Evolutionary conservation across 2,329 filamentous ascomycete genomes (phyloP).

Genomic region (Aspergillus clavatus): DNA sequence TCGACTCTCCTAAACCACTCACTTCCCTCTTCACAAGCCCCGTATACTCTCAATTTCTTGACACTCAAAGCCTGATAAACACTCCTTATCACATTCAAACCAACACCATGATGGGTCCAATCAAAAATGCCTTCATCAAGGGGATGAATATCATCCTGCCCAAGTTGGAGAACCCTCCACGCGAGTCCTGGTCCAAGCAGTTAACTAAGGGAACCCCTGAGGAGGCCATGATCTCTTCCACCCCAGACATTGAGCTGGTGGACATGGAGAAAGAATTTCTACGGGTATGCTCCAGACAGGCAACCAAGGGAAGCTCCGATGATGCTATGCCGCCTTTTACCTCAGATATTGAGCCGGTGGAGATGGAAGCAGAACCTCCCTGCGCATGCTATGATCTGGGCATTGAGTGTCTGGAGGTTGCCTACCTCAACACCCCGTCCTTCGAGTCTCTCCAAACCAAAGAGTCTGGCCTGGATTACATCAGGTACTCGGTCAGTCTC

Average conservation of each 20-base stretch:
- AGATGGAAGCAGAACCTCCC: no score
- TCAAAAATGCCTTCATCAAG: neutral
- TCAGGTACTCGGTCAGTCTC: neutral
- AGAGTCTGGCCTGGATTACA: constrained; percentile 1
- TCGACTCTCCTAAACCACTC: neutral
- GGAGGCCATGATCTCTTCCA: neutral
- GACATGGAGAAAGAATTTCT: no score
- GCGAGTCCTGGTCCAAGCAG: neutral
- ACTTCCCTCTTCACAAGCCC: neutral
- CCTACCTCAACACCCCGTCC: neutral
- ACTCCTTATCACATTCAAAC: neutral
- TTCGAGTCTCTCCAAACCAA: constrained; percentile 2
- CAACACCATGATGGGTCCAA: neutral
- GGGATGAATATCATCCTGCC: neutral
- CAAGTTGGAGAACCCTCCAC: neutral
- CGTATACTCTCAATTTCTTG: neutral
- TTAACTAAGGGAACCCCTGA: neutral
- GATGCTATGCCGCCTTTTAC: no score
- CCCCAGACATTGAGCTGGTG: neutral
- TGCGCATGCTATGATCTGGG: neutral
- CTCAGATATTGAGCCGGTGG: neutral
- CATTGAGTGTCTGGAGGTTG: neutral
- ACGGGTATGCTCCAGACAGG: no score
- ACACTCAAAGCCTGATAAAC: neutral
- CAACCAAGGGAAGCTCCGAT: no score